A percentile compares a stretch with the other conserved stretches of the same genome.
Conservation (phyloP, 2,329 filamentous ascomycete genomes). For the Furcasterigmium sp. region DNA sequence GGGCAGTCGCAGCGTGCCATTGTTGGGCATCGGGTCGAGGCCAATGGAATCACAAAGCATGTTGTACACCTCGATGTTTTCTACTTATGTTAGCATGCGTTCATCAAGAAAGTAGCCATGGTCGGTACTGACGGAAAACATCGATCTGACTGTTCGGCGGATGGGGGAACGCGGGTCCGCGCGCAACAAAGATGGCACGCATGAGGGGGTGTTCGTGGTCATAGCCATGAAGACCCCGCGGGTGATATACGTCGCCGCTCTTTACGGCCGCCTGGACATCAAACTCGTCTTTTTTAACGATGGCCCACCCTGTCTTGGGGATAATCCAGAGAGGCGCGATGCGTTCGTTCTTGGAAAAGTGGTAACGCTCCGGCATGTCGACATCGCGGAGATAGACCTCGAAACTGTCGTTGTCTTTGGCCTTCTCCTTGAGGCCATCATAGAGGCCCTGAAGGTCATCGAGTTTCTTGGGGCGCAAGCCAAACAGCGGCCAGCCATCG, state of each 20-base stretch:
- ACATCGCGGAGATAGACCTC: constrained; percentile 83
- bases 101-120: not conserved
- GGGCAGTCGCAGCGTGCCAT: constrained; percentile 76
- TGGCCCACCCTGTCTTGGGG: constrained; percentile 87
- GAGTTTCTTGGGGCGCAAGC: constrained; percentile 72
- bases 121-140: constrained; percentile 67
- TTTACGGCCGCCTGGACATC: constrained; percentile 63
- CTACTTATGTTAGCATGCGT: constrained; percentile 36
- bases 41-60: constrained; percentile 85
- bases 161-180: constrained; percentile 89
- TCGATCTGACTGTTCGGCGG: constrained; percentile 72
- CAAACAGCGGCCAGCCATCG: constrained; percentile 92
- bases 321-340: constrained; percentile 96
- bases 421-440: constrained; percentile 50
- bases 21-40: constrained; percentile 70
- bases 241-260: constrained; percentile 66
- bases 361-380: constrained; percentile 88
- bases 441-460: constrained; percentile 65
- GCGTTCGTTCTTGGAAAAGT: constrained; percentile 80
- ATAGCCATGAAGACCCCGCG: constrained; percentile 86
- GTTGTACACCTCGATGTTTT: constrained; percentile 95
- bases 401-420: constrained; percentile 60
- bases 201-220: constrained; percentile 93
- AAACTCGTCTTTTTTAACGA: constrained; percentile 77
- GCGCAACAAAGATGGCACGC: constrained; percentile 90